These are phyloP conservation scores for Paraphaeosphaeria sporulosa DNA, from an alignment of 2,329 filamentous ascomycete genomes.

Conservation along the genomic window DNA sequence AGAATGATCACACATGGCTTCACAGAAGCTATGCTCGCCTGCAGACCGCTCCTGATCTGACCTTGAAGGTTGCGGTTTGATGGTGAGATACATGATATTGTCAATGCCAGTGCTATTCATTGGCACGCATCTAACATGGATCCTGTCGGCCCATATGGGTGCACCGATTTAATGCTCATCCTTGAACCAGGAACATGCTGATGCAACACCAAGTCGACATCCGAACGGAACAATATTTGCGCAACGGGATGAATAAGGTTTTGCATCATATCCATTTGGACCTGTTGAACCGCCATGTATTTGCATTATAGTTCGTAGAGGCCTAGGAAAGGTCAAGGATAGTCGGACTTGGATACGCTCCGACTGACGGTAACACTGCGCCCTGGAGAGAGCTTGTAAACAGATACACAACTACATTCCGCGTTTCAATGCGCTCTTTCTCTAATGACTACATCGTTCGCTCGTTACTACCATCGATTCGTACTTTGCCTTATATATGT, in stretches of 20 bases:
- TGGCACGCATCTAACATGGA: neutral
- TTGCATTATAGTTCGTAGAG: neutral
- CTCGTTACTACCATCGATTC: neutral
- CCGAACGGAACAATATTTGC: neutral
- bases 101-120: neutral
- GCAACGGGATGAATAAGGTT: neutral
- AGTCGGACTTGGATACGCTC: neutral
- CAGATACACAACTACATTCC: neutral
- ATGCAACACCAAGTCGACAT: neutral
- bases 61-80: constrained; percentile 81
- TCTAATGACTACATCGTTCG: neutral
- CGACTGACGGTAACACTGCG: neutral
- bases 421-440: neutral
- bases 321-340: neutral
- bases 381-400: neutral
- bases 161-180: neutral
- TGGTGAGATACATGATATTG: constrained; percentile 74
- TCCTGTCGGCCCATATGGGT: neutral
- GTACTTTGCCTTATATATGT: neutral
- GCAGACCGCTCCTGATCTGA: constrained; percentile 77
- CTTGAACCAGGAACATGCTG: neutral
- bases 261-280: neutral
- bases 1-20: constrained; percentile 71
- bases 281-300: neutral
- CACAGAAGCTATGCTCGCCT: constrained; percentile 68